These are phyloP conservation scores for Perilla frutescens DNA, from an alignment of 257 asterid genomes.

Conservation along the genomic window DNA sequence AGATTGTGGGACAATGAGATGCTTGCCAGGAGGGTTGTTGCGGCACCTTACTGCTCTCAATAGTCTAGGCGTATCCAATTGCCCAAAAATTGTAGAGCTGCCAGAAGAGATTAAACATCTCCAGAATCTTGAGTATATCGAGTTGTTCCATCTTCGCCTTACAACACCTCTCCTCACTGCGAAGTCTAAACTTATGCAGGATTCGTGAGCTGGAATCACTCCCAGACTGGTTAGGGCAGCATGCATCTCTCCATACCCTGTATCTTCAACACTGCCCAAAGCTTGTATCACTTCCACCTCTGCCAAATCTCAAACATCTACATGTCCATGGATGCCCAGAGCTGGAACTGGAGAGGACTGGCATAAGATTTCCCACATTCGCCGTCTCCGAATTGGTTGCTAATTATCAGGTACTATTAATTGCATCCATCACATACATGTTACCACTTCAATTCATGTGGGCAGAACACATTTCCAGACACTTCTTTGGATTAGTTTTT, in stretches of 20 bases:
- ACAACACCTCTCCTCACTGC: slow-evolving; percentile 4
- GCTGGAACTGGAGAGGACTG: slow-evolving; percentile 33
- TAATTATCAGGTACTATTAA: no score
- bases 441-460: no score
- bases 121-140: neutral
- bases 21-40: neutral
- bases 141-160: neutral
- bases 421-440: no score
- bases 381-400: neutral
- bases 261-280: neutral
- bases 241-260: slow-evolving; percentile 21
- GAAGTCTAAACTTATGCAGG: neutral
- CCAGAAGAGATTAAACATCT: slow-evolving; percentile 23
- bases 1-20: neutral
- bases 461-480: no score
- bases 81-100: neutral
- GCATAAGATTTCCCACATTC: slow-evolving; percentile 31
- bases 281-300: slow-evolving; percentile 35
- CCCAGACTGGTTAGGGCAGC: slow-evolving; percentile 29
- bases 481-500: neutral
- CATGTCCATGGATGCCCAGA: slow-evolving; percentile 12
- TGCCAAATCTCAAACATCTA: slow-evolving; percentile 23
- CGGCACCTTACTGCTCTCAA: neutral
- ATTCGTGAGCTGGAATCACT: slow-evolving; percentile 31
- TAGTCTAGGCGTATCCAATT: neutral